phyloP scores from a whole-genome alignment of 805 yeast species.

The Candida alai region DNA sequence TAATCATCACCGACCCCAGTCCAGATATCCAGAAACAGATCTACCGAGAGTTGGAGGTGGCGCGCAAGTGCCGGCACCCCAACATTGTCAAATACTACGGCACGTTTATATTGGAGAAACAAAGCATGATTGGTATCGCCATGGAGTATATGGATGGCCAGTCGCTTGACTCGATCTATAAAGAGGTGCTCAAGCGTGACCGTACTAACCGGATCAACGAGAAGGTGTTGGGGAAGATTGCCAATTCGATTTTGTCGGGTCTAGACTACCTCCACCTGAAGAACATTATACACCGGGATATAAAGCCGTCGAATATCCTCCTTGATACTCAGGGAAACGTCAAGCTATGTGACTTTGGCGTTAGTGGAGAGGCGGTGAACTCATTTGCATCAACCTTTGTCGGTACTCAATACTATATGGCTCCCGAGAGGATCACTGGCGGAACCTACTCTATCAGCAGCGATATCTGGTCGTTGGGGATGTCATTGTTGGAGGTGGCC shows the following conservation, averaged over 20 bases:
- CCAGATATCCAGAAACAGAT: slow-evolving; percentile 89
- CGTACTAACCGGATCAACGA: slow-evolving; percentile 86
- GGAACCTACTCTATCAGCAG: slow-evolving; percentile 93
- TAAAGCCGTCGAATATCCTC: slow-evolving; percentile 91
- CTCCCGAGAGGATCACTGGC: slow-evolving; percentile 95
- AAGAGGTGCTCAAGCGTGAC: slow-evolving; percentile 58
- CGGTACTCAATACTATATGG: slow-evolving; percentile 98
- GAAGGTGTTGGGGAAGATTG: slow-evolving; percentile 85
- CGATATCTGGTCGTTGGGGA: slow-evolving; percentile 95
- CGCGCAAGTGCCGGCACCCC: slow-evolving; percentile 75
- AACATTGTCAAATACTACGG: slow-evolving; percentile 92
- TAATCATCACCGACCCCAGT: slow-evolving; percentile 70
- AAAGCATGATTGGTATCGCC: slow-evolving; percentile 82
- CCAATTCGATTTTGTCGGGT: slow-evolving; percentile 81
- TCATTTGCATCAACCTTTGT: slow-evolving; percentile 95
- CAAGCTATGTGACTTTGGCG: slow-evolving; percentile 96
- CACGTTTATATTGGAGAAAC: slow-evolving; percentile 73
- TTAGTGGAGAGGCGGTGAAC: slow-evolving; percentile 93
- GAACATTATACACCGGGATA: slow-evolving; percentile 89
- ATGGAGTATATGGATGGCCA: slow-evolving; percentile 98
- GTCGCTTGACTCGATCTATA: slow-evolving; percentile 87
- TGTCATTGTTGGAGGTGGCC: slow-evolving; percentile 81
- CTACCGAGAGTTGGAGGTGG: slow-evolving; percentile 84
- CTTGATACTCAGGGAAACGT: slow-evolving; percentile 75
- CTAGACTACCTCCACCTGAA: slow-evolving; percentile 83